A percentile compares a stretch with the other conserved stretches of the same genome.
Evolutionary conservation across 805 yeast species (phyloP).

Genomic region (Candida maris): DNA sequence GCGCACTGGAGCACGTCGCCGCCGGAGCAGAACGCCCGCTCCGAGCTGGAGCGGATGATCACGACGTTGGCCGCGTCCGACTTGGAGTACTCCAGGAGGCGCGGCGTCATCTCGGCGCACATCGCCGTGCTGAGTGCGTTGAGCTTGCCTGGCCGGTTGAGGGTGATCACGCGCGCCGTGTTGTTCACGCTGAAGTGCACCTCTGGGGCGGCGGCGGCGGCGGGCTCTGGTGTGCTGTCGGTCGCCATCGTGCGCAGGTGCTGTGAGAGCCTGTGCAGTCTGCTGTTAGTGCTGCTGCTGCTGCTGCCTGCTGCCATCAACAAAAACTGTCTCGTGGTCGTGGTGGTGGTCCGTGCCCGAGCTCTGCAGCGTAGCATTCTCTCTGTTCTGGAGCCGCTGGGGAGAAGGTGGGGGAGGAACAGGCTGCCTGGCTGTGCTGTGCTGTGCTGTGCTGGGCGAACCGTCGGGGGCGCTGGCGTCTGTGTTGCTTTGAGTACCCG

Average conservation of each 20-base stretch:
- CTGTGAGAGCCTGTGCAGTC: slow-evolving; percentile 8
- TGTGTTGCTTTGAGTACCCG: too few relatives aligned
- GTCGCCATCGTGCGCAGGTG: slow-evolving; percentile 20
- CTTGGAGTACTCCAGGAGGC: slow-evolving; percentile 73
- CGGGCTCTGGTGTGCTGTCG: slow-evolving; percentile 5
- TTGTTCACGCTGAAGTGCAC: slow-evolving; percentile 62
- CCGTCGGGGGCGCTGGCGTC: too few relatives aligned
- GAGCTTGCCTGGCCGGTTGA: slow-evolving; percentile 78
- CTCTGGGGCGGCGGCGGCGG: slow-evolving; percentile 34
- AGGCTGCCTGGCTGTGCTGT: too few relatives aligned
- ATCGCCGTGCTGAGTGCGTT: slow-evolving; percentile 79
- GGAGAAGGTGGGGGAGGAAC: too few relatives aligned
- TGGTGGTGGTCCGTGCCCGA: too few relatives aligned
- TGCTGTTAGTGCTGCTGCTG: slow-evolving; percentile 2
- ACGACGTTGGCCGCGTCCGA: slow-evolving; percentile 61
- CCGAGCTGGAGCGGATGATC: slow-evolving; percentile 61
- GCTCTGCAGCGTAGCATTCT: too few relatives aligned
- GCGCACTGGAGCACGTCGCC: slow-evolving; percentile 91
- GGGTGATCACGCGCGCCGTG: slow-evolving; percentile 66
- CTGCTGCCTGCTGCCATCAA: too few relatives aligned
- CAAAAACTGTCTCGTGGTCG: too few relatives aligned
- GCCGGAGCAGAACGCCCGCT: slow-evolving; percentile 87
- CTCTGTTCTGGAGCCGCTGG: too few relatives aligned
- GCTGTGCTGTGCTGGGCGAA: too few relatives aligned
- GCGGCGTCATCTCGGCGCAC: slow-evolving; percentile 68